These are phyloP conservation scores for Pascua sp. DNA, from an alignment of 1,284 basidiomycete species.

Conservation along the genomic window DNA sequence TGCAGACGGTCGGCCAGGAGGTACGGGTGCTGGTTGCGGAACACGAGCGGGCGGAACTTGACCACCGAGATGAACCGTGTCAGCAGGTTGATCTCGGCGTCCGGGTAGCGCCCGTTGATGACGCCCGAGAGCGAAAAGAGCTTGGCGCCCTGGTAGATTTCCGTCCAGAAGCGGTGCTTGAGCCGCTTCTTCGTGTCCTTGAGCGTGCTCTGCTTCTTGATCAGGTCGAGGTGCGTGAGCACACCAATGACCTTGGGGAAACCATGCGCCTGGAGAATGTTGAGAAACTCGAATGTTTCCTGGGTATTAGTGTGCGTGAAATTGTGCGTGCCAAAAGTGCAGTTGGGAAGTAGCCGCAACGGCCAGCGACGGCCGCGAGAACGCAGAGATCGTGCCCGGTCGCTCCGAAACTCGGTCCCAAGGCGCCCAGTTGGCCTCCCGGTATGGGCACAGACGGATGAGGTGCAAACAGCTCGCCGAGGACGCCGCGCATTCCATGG, in stretches of 20 bases:
- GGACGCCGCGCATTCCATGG: too few relatives aligned
- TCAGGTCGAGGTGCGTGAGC: slow-evolving; percentile 92
- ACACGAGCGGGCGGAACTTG: slow-evolving; percentile 97
- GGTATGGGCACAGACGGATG: too few relatives aligned
- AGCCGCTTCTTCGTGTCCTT: slow-evolving; percentile 90
- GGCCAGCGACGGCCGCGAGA: too few relatives aligned
- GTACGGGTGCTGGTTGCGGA: slow-evolving; percentile 92
- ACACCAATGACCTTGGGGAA: slow-evolving; percentile 98
- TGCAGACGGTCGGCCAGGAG: slow-evolving; percentile 93
- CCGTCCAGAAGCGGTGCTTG: slow-evolving; percentile 99
- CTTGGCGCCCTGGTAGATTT: slow-evolving; percentile 98
- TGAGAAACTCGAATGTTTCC: slow-evolving; percentile 99
- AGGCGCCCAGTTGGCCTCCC: too few relatives aligned
- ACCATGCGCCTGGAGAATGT: slow-evolving; percentile 93
- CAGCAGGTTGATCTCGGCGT: slow-evolving; percentile 92
- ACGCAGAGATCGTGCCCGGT: too few relatives aligned
- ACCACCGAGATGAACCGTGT: slow-evolving; percentile 95
- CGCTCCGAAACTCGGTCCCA: too few relatives aligned
- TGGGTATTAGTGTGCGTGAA: slow-evolving; percentile 43
- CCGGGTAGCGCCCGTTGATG: slow-evolving; percentile 96
- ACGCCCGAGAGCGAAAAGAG: slow-evolving; percentile 98
- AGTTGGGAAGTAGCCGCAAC: too few relatives aligned
- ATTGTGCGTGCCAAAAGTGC: too few relatives aligned
- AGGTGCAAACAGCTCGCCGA: too few relatives aligned
- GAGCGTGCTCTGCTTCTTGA: slow-evolving; percentile 85